Evolutionary conservation across 805 yeast genomes (phyloP), one percentile per base, ranked within the genome.

Genomic region (Yarrowia bubula): DNA sequence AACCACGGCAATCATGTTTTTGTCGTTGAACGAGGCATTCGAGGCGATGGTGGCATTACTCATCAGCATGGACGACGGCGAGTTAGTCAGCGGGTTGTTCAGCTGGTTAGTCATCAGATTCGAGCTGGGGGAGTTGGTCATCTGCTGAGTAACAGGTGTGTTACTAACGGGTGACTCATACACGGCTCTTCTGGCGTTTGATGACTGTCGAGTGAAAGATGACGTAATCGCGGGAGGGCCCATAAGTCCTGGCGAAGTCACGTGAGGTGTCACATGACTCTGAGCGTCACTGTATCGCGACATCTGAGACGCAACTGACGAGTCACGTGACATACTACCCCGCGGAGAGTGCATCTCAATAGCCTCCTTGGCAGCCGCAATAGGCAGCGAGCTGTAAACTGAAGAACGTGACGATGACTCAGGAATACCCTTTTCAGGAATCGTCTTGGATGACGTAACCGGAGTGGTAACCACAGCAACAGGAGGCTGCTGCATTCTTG

Each of bases 1-100:
- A 65, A 93, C 84, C 1, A 93, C 92, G 2, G 91, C 91, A 69
- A 89, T 86, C 82, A 89, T 89, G 47, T 86, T 85, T 55, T 84
- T 84, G 69, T 86, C 73, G 42, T 41, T 68, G 48, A 71, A 37
- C 15, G 71, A 69, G 4, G 69, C 66, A 66, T 37, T 68, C 18
- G 69, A 68, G 11, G 68, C 68, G 14, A 71, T 70, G 14, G 72
- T 71, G 14, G 70, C 70, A 35, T 68, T 68, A 17, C 58, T 47
- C 65, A 61, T 38, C 47, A 41, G 57, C 55, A 61, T 18, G 1
- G 57, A 46, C 32, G 47, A 37, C 8, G 57, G 55, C 1, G 65
- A 61, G 13, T 31, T 46, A 1, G 57, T 17, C 15, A 61, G n/a
- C n/a, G n/a, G n/a, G n/a, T n/a, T n/a, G n/a, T n/a, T 37, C 3